Evolutionary conservation across 139 green algal genomes (phyloP).

Genomic region (Chlorella sorokiniana): DNA sequence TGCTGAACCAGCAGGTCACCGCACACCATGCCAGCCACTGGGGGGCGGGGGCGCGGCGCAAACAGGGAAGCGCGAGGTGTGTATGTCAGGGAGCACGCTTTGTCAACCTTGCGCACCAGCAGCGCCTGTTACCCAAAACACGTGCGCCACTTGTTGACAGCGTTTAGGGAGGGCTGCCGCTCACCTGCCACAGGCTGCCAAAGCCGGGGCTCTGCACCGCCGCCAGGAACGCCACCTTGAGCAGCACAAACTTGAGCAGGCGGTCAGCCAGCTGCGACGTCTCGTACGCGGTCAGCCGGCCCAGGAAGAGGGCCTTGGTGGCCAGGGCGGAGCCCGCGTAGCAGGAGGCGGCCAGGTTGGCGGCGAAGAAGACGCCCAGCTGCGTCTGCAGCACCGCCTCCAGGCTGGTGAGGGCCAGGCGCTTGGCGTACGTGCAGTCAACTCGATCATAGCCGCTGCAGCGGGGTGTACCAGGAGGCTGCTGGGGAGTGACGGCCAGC

Average conservation of each 20-base stretch:
- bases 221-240: constrained; percentile 29
- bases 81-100: constrained; percentile 5
- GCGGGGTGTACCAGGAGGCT: no score
- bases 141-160: background rate
- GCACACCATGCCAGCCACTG: constrained; percentile 18
- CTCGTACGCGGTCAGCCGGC: constrained; percentile 19
- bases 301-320: constrained; percentile 34
- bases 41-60: no score
- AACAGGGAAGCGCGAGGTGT: no score
- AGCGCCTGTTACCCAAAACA: background rate
- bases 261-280: constrained; percentile 27
- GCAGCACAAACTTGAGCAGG: constrained; percentile 30
- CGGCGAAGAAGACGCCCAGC: constrained; percentile 17
- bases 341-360: background rate
- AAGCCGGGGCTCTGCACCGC: background rate
- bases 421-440: background rate
- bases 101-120: background rate
- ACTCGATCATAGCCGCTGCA: background rate
- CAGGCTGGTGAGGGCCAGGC: background rate
- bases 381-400: background rate
- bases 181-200: background rate
- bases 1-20: background rate
- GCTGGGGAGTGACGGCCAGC: no score
- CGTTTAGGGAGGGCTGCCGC: background rate
- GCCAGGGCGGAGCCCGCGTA: background rate